These are phyloP conservation scores for Tricholoma terreum DNA, from an alignment of 768 basidiomycete species.

Conservation along the genomic window DNA sequence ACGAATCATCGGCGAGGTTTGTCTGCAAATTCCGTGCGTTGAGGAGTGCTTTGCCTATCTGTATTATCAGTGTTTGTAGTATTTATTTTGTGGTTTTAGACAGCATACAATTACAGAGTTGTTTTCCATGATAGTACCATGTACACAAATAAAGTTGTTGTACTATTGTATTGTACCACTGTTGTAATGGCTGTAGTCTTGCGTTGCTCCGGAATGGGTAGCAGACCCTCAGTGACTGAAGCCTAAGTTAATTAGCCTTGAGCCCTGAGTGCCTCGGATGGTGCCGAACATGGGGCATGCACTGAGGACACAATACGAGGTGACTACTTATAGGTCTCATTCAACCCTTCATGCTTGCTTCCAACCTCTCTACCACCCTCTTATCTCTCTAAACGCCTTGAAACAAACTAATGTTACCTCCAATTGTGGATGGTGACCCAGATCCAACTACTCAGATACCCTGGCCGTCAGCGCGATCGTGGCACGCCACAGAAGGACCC, in stretches of 20 bases:
- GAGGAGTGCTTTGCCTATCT: constrained; percentile 33
- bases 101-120: background rate
- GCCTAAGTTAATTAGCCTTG: background rate
- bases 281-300: constrained; percentile 18
- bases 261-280: constrained; percentile 12
- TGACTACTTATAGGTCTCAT: constrained; percentile 8
- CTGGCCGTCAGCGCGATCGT: constrained; percentile 55
- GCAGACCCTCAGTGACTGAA: background rate
- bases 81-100: constrained; percentile 15
- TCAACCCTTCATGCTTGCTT: constrained; percentile 17
- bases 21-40: constrained; percentile 48
- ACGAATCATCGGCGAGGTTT: constrained; percentile 49
- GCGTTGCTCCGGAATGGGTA: background rate
- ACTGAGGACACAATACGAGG: constrained; percentile 4
- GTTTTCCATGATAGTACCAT: constrained; percentile 8
- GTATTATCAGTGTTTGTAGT: constrained; percentile 20
- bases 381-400: constrained; percentile 9
- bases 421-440: constrained; percentile 55
- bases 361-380: constrained; percentile 13
- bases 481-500: constrained; percentile 16
- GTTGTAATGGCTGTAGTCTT: constrained; percentile 14
- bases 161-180: constrained; percentile 12
- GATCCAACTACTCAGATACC: constrained; percentile 79
- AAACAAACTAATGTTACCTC: constrained; percentile 52
- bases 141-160: background rate